phyloP scores from a whole-genome alignment of 1,284 basidiomycete species.

The Crepidotus sp. region DNA sequence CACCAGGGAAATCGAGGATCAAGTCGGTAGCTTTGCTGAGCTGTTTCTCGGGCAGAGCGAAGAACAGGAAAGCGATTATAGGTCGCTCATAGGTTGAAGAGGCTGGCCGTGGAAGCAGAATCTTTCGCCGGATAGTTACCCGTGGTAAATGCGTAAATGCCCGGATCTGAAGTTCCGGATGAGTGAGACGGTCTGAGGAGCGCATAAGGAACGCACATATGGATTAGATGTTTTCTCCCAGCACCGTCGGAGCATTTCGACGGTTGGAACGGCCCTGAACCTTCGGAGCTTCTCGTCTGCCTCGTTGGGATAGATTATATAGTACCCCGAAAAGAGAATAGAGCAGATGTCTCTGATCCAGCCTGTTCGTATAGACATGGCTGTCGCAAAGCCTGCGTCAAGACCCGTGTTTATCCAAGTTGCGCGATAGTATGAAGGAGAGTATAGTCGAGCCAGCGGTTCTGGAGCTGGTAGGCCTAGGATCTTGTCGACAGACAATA shows the following conservation, averaged over 20 bases:
- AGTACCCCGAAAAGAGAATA: conserved; percentile 81
- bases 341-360: conserved; percentile 87
- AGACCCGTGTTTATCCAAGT: conserved; percentile 92
- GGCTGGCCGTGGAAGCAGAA: conserved; percentile 76
- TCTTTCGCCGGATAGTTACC: conserved; percentile 64
- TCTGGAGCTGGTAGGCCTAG: conserved; percentile 65
- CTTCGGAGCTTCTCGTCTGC: conserved; percentile 93
- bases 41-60: conserved; percentile 60
- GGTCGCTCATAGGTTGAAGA: conserved; percentile 73
- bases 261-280: conserved; percentile 86
- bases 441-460: conserved; percentile 84
- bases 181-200: background rate
- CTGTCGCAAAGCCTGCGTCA: conserved; percentile 96
- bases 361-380: conserved; percentile 87
- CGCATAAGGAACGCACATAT: background rate
- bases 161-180: conserved; percentile 46
- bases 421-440: conserved; percentile 90
- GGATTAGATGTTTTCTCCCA: conserved; percentile 82
- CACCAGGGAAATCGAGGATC: conserved; percentile 89
- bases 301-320: conserved; percentile 88
- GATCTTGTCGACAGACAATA: too few species aligned
- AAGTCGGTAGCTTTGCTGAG: conserved; percentile 69
- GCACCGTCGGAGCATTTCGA: conserved; percentile 90
- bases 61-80: conserved; percentile 81
- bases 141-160: conserved; percentile 50